Evolutionary conservation across 192 early-diverging fungal genomes (phyloP).

Genomic region (Pilobolus umbonatus): DNA sequence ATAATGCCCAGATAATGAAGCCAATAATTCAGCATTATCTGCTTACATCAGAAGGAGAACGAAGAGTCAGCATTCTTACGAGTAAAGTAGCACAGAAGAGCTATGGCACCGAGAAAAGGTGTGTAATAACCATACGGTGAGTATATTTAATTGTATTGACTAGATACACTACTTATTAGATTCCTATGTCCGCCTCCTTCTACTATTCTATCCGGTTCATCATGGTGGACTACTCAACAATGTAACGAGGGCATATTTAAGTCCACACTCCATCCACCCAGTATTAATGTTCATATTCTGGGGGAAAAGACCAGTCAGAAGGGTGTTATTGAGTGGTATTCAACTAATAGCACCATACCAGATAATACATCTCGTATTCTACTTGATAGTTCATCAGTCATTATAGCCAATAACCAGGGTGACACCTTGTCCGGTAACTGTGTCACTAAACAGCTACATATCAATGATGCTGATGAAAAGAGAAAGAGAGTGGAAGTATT

Average conservation of each 20-base stretch:
- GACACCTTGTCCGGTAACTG: constrained; percentile 58
- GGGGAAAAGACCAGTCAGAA: constrained; percentile 52
- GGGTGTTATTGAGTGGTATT: constrained; percentile 50
- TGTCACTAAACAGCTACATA: constrained; percentile 79
- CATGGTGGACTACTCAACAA: constrained; percentile 50
- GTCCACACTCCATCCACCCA: constrained; percentile 21
- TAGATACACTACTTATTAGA: constrained; percentile 22
- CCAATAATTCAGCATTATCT: constrained; percentile 42
- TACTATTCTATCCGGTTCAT: constrained; percentile 65
- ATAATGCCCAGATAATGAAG: not conserved
- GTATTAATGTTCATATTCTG: constrained; percentile 50
- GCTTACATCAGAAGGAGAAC: constrained; percentile 35
- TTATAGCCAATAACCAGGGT: constrained; percentile 6
- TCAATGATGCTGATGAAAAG: constrained; percentile 82
- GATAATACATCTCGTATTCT: constrained; percentile 38
- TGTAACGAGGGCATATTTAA: too few relatives aligned
- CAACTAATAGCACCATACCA: too few relatives aligned
- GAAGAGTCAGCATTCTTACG: constrained; percentile 71
- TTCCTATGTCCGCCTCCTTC: constrained; percentile 84
- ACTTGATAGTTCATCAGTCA: constrained; percentile 34
- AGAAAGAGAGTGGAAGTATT: constrained; percentile 69
- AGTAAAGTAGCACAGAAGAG: constrained; percentile 90
- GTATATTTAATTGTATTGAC: not conserved
- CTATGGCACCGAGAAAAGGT: constrained; percentile 89
- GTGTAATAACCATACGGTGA: not conserved